A percentile compares a stretch with the other conserved stretches of the same genome.
These are phyloP conservation scores for Jaapia argillacea DNA, from an alignment of 768 basidiomycete species.

Conservation along the genomic window DNA sequence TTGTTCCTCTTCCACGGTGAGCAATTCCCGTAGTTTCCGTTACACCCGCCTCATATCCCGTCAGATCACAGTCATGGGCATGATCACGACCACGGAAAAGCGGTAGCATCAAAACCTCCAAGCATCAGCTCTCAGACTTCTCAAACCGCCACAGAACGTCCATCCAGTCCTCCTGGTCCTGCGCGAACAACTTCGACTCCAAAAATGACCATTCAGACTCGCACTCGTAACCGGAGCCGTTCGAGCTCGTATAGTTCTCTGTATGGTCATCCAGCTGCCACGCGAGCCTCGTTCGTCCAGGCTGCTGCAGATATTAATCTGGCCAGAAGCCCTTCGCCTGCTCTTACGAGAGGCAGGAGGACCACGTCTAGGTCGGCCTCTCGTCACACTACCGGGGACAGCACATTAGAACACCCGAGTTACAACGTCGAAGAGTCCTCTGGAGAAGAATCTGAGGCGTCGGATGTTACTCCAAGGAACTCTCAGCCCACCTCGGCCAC, in stretches of 20 bases:
- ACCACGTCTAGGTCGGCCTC: neutral
- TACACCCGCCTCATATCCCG: neutral
- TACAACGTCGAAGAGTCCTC: too few species aligned
- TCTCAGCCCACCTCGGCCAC: too few species aligned
- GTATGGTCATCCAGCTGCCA: slow-evolving; percentile 67
- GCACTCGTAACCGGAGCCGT: slow-evolving; percentile 19
- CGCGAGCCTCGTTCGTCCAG: slow-evolving; percentile 65
- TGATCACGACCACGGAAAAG: slow-evolving; percentile 12
- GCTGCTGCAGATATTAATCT: slow-evolving; percentile 75
- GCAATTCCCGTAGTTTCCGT: slow-evolving; percentile 15
- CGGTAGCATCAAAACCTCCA: slow-evolving; percentile 4
- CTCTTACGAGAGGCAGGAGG: slow-evolving; percentile 7
- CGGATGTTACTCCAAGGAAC: too few species aligned
- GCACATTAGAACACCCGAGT: too few species aligned
- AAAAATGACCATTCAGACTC: neutral
- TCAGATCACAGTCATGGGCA: too few species aligned
- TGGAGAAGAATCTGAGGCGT: too few species aligned
- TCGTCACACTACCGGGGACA: too few species aligned
- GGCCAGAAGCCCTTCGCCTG: slow-evolving; percentile 33
- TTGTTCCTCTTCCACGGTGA: slow-evolving; percentile 91
- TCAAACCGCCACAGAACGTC: too few species aligned
- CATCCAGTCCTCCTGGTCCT: too few species aligned
- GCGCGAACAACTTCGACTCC: too few species aligned
- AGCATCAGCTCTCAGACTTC: too few species aligned
- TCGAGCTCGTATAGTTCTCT: slow-evolving; percentile 47